A percentile compares a stretch with the other conserved stretches of the same genome.
Conservation (phyloP, 1,284 basidiomycete species). For the Trichosporon faecale region DNA sequence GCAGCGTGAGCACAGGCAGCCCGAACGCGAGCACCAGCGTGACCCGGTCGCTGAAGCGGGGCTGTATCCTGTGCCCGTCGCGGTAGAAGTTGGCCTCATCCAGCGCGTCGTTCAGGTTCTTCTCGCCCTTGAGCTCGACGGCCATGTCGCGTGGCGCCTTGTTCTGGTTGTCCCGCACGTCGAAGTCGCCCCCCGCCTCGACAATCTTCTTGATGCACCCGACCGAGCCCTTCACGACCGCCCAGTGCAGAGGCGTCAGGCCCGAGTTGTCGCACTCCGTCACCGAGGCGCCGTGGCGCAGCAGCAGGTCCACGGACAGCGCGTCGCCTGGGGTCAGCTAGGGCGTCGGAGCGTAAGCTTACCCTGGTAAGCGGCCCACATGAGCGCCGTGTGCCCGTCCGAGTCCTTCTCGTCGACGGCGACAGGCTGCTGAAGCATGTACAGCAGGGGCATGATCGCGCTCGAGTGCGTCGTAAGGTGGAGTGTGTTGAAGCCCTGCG, state of each 20-base stretch:
- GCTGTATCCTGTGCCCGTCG: slow-evolving; percentile 42
- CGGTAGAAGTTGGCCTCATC: slow-evolving; percentile 62
- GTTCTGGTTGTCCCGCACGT: slow-evolving; percentile 75
- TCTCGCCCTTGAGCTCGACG: slow-evolving; percentile 80
- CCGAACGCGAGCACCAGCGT: slow-evolving; percentile 77
- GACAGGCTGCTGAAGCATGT: slow-evolving; percentile 86
- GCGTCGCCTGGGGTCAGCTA: slow-evolving; percentile 60
- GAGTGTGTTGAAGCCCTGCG: slow-evolving; percentile 93
- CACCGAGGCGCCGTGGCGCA: slow-evolving; percentile 80
- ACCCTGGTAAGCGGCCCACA: slow-evolving; percentile 97
- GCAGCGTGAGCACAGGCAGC: slow-evolving; percentile 74
- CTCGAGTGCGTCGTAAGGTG: slow-evolving; percentile 94
- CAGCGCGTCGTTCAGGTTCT: slow-evolving; percentile 81
- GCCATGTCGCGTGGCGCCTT: slow-evolving; percentile 95
- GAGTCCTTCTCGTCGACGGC: slow-evolving; percentile 82
- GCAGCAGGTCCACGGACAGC: slow-evolving; percentile 83
- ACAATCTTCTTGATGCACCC: slow-evolving; percentile 77
- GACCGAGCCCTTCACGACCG: slow-evolving; percentile 91
- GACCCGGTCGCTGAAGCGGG: slow-evolving; percentile 59
- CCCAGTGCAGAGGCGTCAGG: slow-evolving; percentile 93
- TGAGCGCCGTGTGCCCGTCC: slow-evolving; percentile 90
- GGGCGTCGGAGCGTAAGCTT: neutral
- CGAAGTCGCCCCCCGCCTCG: slow-evolving; percentile 78
- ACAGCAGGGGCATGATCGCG: slow-evolving; percentile 88
- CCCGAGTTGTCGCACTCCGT: slow-evolving; percentile 74